phyloP scores from a whole-genome alignment of 1,139 yeast species.

The Wickerhamomyces sp. region DNA sequence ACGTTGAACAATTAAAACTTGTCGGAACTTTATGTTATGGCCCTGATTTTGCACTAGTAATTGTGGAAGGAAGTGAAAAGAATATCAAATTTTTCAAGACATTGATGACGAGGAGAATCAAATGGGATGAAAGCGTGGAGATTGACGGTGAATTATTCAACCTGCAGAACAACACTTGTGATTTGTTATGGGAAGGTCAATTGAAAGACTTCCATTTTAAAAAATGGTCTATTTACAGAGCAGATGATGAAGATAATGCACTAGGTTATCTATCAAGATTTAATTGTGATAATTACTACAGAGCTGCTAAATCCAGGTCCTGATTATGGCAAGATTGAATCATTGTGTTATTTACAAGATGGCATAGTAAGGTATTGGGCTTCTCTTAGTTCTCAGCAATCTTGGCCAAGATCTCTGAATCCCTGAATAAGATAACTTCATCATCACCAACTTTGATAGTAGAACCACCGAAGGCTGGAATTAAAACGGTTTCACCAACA shows the following conservation, averaged over 20 bases:
- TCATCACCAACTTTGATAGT: slow-evolving; percentile 81
- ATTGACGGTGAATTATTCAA: slow-evolving; percentile 28
- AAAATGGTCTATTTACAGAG: slow-evolving; percentile 44
- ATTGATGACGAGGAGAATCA: slow-evolving; percentile 55
- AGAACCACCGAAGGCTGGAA: slow-evolving; percentile 88
- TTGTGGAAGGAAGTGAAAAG: slow-evolving; percentile 70
- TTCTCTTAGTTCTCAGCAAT: no score
- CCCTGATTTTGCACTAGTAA: slow-evolving; percentile 45
- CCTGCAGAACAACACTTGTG: slow-evolving; percentile 44
- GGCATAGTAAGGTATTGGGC: no score
- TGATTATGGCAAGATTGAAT: no score
- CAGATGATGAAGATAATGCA: slow-evolving; percentile 44
- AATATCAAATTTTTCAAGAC: slow-evolving; percentile 57
- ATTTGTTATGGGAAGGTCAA: slow-evolving; percentile 74
- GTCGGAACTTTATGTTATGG: slow-evolving; percentile 48
- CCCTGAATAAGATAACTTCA: slow-evolving; percentile 76
- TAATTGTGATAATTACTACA: slow-evolving; percentile 58
- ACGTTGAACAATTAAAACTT: slow-evolving; percentile 68
- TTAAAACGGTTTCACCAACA: slow-evolving; percentile 89
- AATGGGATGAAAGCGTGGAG: slow-evolving; percentile 53
- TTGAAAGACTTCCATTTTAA: slow-evolving; percentile 47
- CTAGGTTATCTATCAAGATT: slow-evolving; percentile 44
- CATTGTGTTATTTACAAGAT: no score
- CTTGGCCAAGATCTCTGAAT: slow-evolving; percentile 91
- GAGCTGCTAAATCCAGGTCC: slow-evolving; percentile 33